These are phyloP conservation scores for Buxus sempervirens DNA, from an alignment of 164 flowering plant genomes.

Conservation along the genomic window DNA sequence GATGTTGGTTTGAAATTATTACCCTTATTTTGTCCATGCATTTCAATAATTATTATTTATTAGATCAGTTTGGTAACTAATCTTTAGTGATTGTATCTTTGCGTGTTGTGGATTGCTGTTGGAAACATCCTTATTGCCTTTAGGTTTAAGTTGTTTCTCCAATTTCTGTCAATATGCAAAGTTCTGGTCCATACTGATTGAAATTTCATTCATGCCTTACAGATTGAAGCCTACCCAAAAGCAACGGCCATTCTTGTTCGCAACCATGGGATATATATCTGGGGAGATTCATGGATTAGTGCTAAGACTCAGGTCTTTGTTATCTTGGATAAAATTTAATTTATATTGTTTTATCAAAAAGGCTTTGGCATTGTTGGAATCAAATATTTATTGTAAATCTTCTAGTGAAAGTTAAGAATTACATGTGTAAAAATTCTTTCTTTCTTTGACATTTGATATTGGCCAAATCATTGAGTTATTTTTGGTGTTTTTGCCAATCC, in stretches of 20 bases:
- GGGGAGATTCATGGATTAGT: constrained; percentile 99
- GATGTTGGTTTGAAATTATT: too few species aligned
- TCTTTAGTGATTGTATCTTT: too few species aligned
- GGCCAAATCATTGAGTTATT: neutral
- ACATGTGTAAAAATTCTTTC: neutral
- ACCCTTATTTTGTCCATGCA: too few species aligned
- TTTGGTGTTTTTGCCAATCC: neutral
- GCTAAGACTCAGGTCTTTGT: constrained; percentile 93
- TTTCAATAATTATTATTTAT: too few species aligned
- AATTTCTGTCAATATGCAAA: neutral
- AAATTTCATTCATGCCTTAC: constrained; percentile 14
- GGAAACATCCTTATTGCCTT: neutral
- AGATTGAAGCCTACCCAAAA: constrained; percentile 96
- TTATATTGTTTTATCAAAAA: constrained; percentile 1
- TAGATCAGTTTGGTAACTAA: too few species aligned
- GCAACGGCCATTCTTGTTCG: constrained; percentile 98
- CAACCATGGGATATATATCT: constrained; percentile 91
- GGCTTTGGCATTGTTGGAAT: neutral
- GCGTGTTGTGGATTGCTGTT: neutral
- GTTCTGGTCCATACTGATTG: neutral
- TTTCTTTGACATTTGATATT: neutral
- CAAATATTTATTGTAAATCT: neutral
- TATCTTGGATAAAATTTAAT: neutral
- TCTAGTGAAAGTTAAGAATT: neutral
- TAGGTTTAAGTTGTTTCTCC: constrained; percentile 1